Evolutionary conservation across 1,139 yeast genomes (phyloP).

Genomic region (Saccharomyces hybrid): DNA sequence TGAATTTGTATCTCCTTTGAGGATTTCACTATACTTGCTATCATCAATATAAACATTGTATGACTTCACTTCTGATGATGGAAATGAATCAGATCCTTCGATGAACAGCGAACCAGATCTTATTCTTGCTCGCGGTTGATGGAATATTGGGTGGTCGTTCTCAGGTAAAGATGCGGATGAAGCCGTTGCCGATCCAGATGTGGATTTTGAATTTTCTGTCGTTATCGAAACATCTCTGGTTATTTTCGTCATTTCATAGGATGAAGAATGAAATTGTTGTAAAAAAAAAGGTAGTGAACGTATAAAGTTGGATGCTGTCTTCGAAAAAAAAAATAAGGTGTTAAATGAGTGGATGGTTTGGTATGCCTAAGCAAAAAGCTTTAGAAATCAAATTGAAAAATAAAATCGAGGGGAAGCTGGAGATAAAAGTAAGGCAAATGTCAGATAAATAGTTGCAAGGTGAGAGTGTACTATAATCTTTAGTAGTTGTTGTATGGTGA

Average conservation of each 20-base stretch:
- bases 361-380: background rate
- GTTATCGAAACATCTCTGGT: background rate
- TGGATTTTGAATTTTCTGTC: background rate
- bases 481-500: background rate
- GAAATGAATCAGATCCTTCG: background rate
- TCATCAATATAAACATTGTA: background rate
- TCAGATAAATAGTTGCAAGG: background rate
- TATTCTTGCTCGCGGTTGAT: background rate
- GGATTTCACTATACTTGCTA: background rate
- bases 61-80: background rate
- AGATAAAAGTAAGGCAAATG: background rate
- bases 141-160: background rate
- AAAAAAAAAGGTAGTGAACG: background rate
- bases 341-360: background rate
- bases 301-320: background rate
- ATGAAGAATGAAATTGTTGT: background rate
- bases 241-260: background rate
- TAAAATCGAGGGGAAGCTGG: background rate
- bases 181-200: background rate
- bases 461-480: background rate
- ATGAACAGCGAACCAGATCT: slow-evolving; percentile 1
- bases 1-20: background rate
- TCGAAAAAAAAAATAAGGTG: background rate
- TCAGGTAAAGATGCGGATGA: background rate
- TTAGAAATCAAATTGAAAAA: background rate